Conservation (phyloP, 352 stramenopile genomes). For the Thraustochytrium striatum region DNA sequence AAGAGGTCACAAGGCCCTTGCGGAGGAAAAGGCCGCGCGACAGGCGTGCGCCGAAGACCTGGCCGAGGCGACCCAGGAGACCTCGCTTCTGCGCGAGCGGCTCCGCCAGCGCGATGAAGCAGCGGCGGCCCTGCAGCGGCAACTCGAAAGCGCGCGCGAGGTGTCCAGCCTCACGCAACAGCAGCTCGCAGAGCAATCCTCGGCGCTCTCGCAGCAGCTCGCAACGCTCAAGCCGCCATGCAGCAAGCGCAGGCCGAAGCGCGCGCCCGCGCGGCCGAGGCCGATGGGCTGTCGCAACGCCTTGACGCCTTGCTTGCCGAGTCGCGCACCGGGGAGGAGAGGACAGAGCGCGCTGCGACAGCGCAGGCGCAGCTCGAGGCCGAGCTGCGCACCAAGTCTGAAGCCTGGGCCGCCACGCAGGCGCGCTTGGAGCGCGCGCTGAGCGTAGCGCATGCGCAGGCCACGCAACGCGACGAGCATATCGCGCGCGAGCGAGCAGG, state of each 20-base stretch:
- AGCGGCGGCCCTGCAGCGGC: not conserved
- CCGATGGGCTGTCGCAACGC: conserved; percentile 4
- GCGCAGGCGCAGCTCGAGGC: not conserved
- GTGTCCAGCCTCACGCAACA: not conserved
- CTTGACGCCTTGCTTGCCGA: conserved; percentile 22
- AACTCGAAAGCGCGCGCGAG: conserved; percentile 5
- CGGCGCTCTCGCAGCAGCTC: not conserved
- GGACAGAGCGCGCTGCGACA: not conserved
- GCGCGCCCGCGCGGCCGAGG: conserved; percentile 1
- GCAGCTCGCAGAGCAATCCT: not conserved
- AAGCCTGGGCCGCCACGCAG: not conserved
- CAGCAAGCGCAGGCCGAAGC: not conserved
- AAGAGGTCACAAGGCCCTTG: not conserved
- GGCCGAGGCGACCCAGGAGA: not conserved
- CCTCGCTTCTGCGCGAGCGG: not conserved
- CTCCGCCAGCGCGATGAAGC: not conserved
- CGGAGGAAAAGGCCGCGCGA: not conserved
- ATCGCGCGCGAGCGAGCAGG: not conserved
- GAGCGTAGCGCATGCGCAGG: not conserved
- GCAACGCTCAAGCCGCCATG: not conserved
- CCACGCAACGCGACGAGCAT: not conserved
- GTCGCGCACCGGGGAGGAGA: not conserved
- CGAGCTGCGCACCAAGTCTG: not conserved
- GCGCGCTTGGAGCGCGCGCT: not conserved
- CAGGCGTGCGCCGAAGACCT: not conserved